Evolutionary conservation across 2,329 filamentous ascomycete genomes (phyloP).

Genomic region (Trichoderma arundinaceum): DNA sequence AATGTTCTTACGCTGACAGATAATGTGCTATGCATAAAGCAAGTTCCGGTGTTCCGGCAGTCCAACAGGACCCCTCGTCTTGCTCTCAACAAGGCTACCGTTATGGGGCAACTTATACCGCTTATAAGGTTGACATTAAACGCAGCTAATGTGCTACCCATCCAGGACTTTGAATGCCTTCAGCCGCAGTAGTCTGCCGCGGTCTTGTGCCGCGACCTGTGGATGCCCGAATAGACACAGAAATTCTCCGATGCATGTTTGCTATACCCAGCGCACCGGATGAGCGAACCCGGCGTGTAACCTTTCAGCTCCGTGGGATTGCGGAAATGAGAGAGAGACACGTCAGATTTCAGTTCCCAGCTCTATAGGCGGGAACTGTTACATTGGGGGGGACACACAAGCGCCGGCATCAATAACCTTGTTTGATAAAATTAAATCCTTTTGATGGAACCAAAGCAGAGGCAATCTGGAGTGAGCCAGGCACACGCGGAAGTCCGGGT

Average conservation of each 20-base stretch:
- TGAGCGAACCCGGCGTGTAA: slow-evolving; percentile 11
- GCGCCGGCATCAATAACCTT: background rate
- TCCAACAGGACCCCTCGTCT: background rate
- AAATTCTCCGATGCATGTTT: slow-evolving; percentile 33
- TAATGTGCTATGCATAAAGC: background rate
- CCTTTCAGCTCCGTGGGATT: background rate
- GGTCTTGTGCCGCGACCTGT: slow-evolving; percentile 1
- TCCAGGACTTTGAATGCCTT: slow-evolving; percentile 17
- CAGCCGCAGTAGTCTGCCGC: slow-evolving; percentile 12
- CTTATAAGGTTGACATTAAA: slow-evolving; percentile 1
- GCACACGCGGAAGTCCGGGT: background rate
- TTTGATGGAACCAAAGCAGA: background rate
- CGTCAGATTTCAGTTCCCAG: background rate
- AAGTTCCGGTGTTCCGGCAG: background rate
- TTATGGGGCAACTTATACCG: background rate
- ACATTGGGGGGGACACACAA: background rate
- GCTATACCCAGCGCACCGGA: slow-evolving; percentile 15
- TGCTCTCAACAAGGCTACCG: background rate
- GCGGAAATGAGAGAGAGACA: slow-evolving; percentile 15
- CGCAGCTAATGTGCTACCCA: slow-evolving; percentile 1
- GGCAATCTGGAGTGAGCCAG: background rate
- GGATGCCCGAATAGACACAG: background rate
- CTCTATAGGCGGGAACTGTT: background rate
- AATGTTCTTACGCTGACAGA: background rate
- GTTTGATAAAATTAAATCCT: background rate